Conservation (phyloP, 2,329 filamentous ascomycete genomes). For the Tolypocladium guangdongense region DNA sequence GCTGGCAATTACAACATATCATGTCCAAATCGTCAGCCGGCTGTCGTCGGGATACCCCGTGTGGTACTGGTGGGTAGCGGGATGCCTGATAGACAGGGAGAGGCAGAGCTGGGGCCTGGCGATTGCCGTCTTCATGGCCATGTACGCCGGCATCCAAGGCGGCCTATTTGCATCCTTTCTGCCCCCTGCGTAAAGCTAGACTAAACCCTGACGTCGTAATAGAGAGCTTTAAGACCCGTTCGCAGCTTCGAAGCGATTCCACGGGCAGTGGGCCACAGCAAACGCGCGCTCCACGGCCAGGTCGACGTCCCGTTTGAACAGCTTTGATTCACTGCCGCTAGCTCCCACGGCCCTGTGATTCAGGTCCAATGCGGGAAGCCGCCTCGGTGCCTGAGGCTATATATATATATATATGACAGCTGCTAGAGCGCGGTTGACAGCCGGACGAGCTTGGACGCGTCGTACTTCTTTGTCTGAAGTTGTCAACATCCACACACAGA, state of each 20-base stretch:
- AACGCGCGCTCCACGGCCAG: neutral
- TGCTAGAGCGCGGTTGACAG: neutral
- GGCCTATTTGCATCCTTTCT: constrained; percentile 82
- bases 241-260: neutral
- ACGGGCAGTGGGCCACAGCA: neutral
- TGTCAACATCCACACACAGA: neutral
- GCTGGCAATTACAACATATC: constrained; percentile 68
- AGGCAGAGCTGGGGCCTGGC: constrained; percentile 19
- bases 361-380: neutral
- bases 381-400: neutral
- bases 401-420: neutral
- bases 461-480: neutral
- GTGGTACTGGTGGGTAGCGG: constrained; percentile 77
- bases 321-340: neutral
- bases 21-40: constrained; percentile 88
- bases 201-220: neutral
- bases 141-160: constrained; percentile 77
- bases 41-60: constrained; percentile 79
- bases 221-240: neutral
- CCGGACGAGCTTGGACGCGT: neutral
- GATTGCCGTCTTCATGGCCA: constrained; percentile 57
- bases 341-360: neutral
- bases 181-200: constrained; percentile 59
- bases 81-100: constrained; percentile 25
- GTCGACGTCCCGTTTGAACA: neutral